Evolutionary conservation across 31 red algal genomes (phyloP), one percentile per base, ranked within the genome.

Genomic region (Odonthalia washingtoniensis): DNA sequence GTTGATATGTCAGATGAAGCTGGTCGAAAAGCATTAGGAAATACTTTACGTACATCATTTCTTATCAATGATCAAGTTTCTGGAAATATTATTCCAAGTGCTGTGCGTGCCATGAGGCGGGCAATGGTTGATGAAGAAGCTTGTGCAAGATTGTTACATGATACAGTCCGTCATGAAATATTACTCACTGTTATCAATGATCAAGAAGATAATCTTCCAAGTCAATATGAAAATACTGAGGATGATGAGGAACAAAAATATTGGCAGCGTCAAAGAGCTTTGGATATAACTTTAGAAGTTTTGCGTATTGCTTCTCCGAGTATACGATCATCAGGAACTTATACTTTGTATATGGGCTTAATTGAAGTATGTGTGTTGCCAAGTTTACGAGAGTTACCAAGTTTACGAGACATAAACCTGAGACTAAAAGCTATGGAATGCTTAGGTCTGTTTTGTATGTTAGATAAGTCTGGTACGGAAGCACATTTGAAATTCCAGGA

Each of bases 1-100:
- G 65, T 92, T 4, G 90, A 92, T 62, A 81, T 92, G 67, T 70
- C 70, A 5, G 90, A 92, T 65, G 90, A 92, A 64, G 68, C 82
- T 43, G 90, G 90, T 43, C 78, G 90, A 35, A 75, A 28, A 32
- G 72, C 60, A 60, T 53, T 92, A 18, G 82, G 86, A 75, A 45
- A 28, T 24, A 61, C 78, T 30, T 45, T 92, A 18, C 75, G 83
- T 39, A 74, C 45, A 26, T 76, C 72, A 5, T 92, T 92, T 86
- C 75, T 92, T 16, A 4, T 52, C 6, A 87, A 69, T 64, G 49
- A 44, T 26, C 24, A 92, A 26, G 74, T 84, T 28, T 70, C 65
- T 42, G 90, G 86, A 9, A 66, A 75, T 46, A 72, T 77, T 26
- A 77, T 86, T 37, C 68, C 74, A 12, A 72, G 46, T 45, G 90